Base-by-base conservation (phyloP, 768 basidiomycete genomes). In the Pholiota microspora region DNA sequence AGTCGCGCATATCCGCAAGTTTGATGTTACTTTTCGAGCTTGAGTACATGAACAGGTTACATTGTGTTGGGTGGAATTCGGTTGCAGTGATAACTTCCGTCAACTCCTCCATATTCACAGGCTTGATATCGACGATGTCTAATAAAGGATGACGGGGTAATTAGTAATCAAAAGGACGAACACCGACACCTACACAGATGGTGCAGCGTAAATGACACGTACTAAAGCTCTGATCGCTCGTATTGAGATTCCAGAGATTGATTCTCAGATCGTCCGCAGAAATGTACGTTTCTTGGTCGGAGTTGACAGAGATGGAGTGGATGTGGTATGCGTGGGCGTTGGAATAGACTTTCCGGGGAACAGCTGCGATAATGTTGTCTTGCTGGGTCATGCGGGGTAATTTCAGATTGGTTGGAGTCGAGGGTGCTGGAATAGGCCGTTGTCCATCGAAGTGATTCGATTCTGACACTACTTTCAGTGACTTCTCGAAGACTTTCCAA, bases 91-190 rank as follows among this genome's bases (percentile, higher is more conserved):
- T 98, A 68, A 99, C 97, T 70, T 99, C 97, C 13, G 97, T 98
- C 51, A 99, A 80, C 71, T 99, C 97, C 69, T 99, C 97, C 97
- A 99, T 99, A 73, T 99, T 99, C 65, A 93, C 86, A 2, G 97
- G 97, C 70, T 99, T 99, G 83, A 99, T 98, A 72, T 99, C 97
- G 59, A 99, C 95, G 66, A 99, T 98, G 74, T 99, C 97, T 99
- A 35, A 59, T 51, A 49, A 29, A 50, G 40, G 59, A 45, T 48
- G 46, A 56, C 44, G 53, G 36, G 34, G 40, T 40, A 45, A 60
- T 58, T 51, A 58, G 45, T 58, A 53, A 64, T 59, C 56, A 21
- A 23, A 40, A 23, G 38, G 23, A 23, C 18, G 40, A 16, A 49
- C 44, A 55, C 21, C 28, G n/a, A n/a, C n/a, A n/a, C n/a, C n/a